Evolutionary conservation across 352 stramenopile species (phyloP), one percentile per base, ranked within the genome.

Genomic region (Phytophthora parvispora): DNA sequence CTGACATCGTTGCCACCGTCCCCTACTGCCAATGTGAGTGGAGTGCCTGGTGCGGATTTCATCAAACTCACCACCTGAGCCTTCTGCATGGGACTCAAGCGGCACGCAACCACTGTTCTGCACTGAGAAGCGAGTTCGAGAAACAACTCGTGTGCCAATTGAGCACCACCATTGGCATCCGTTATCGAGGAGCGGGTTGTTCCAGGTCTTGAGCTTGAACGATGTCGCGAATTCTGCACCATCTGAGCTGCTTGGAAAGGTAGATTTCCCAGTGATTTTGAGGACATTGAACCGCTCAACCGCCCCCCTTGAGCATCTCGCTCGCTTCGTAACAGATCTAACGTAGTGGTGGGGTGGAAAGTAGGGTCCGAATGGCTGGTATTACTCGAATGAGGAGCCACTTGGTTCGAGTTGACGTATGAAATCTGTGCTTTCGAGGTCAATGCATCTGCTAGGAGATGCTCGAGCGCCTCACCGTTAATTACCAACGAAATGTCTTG

Each of bases 1-100:
- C 96, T 97, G 24, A 99, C 98, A 72, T 99, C 98, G 69, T 99
- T 99, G 1, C 98, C 98, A 45, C 98, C 98, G 77, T 99, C 98
- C 20, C 98, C 98, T 53, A 99, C 98, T 6, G 98, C 97, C 6
- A 99, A 80, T 0, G 97, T 99, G 13, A 97, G 45, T 0, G 87
- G 96, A 18, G 85, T 73, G 1, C 80, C 83, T 6, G 85, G 81
- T 4, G 86, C 84, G 0, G 74, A 75, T 36, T 96, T 96, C 65
- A 99, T 98, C 20, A 99, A 84, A 48, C 96, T 90, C 5, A 99
- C 97, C 1, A 98, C 80, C 69, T 97, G 87, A 16, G 92, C 92
- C 71, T 98, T 98, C 64, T 98, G 94, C 84, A 97, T 96, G 2
- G 94, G 94, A 47, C 89, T 97, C 3, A 98, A 63, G 0, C 94